Conservation (phyloP, 768 basidiomycete species). For the Clitopilus hobsonii region DNA sequence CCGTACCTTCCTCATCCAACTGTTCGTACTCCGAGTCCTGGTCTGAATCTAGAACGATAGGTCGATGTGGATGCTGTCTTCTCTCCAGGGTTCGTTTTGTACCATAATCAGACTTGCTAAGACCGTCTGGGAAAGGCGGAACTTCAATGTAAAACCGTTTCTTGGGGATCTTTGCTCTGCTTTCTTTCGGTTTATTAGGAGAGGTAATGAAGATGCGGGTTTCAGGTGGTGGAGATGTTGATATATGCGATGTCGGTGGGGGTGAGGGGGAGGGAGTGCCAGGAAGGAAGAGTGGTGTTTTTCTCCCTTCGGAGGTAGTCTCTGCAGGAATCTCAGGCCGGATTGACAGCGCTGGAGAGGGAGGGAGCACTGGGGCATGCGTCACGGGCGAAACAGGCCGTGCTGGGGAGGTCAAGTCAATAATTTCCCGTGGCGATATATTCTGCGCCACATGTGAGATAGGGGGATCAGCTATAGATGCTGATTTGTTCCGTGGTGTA, state of each 20-base stretch:
- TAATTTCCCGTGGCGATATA: neutral
- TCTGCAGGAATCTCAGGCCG: too few species aligned
- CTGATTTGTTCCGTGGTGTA: too few species aligned
- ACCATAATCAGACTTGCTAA: constrained; percentile 6
- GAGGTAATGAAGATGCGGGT: neutral
- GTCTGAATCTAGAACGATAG: neutral
- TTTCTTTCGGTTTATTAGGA: neutral
- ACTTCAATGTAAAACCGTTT: constrained; percentile 22
- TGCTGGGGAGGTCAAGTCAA: neutral
- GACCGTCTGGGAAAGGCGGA: constrained; percentile 26
- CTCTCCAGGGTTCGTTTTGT: constrained; percentile 6
- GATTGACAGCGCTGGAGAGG: neutral
- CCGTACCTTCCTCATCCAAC: constrained; percentile 18
- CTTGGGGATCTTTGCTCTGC: neutral
- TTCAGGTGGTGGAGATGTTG: neutral
- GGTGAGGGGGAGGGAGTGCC: constrained; percentile 35
- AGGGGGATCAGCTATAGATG: too few species aligned
- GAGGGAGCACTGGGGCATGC: neutral
- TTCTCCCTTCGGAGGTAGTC: too few species aligned
- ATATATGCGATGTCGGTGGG: constrained; percentile 11
- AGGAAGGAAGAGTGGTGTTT: constrained; percentile 44
- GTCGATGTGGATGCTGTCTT: constrained; percentile 1
- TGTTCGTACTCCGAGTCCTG: neutral
- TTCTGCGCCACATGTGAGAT: neutral
- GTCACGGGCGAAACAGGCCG: neutral